Percentiles rank a stretch among this genome's conserved stretches.
Evolutionary conservation across 2,329 filamentous ascomycete species (phyloP).

Genomic region (Sporothrix inflata): DNA sequence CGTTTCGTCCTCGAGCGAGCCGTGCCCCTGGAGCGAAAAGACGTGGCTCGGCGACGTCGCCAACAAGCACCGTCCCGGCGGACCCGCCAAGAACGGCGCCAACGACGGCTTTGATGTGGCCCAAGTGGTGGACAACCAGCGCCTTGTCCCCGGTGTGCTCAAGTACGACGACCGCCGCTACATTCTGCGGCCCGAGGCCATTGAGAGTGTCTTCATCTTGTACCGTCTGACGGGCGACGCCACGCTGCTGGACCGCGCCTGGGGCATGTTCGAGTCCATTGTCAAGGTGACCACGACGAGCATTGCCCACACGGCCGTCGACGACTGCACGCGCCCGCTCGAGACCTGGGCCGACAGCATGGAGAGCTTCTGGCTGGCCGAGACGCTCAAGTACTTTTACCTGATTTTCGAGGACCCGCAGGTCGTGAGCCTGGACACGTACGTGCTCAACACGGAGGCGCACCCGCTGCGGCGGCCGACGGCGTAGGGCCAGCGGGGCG

Average conservation of each 20-base stretch:
- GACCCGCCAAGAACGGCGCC: not conserved
- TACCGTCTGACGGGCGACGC: constrained; percentile 72
- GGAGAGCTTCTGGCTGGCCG: constrained; percentile 76
- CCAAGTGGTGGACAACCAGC: constrained; percentile 40
- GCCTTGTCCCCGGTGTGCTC: constrained; percentile 60
- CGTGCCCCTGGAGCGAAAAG: constrained; percentile 36
- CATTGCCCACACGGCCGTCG: constrained; percentile 55
- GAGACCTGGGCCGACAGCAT: constrained; percentile 60
- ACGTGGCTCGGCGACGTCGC: constrained; percentile 36
- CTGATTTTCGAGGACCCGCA: constrained; percentile 63
- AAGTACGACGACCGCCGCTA: constrained; percentile 61
- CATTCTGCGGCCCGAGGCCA: constrained; percentile 74
- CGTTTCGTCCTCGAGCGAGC: constrained; percentile 33
- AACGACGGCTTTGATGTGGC: constrained; percentile 60
- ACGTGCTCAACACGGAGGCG: constrained; percentile 63
- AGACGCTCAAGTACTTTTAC: constrained; percentile 70
- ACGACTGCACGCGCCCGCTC: constrained; percentile 47
- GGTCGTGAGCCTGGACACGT: constrained; percentile 62
- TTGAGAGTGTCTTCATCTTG: constrained; percentile 79
- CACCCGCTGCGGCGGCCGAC: constrained; percentile 50
- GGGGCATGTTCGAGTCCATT: constrained; percentile 73
- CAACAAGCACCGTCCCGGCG: constrained; percentile 24
- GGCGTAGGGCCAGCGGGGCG: not conserved
- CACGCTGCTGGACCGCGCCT: constrained; percentile 68
- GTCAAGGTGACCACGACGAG: constrained; percentile 58